phyloP scores from a whole-genome alignment of 2,329 filamentous ascomycete species.

The Ophiocordyceps australis region DNA sequence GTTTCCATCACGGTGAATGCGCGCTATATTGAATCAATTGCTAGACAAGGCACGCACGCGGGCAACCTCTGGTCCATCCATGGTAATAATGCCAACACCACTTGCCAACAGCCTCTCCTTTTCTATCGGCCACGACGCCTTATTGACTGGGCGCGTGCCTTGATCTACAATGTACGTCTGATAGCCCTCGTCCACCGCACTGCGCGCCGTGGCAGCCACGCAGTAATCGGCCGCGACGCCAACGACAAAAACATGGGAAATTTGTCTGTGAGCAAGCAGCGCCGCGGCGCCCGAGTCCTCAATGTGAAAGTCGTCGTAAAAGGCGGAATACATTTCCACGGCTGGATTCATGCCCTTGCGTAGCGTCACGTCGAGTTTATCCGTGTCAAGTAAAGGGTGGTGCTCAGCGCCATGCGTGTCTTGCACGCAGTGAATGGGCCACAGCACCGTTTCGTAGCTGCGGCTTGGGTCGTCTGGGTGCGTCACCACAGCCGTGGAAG shows the following conservation, averaged over 20 bases:
- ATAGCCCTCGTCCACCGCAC: conserved; percentile 63
- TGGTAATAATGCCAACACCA: conserved; percentile 44
- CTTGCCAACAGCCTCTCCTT: conserved; percentile 32
- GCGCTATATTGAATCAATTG: too few species aligned
- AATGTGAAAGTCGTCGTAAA: conserved; percentile 61
- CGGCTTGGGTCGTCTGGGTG: conserved; percentile 48
- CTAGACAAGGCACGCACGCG: conserved; percentile 9
- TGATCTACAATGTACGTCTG: conserved; percentile 61
- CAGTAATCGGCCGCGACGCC: conserved; percentile 85
- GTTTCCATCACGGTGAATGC: too few species aligned
- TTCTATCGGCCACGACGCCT: conserved; percentile 34
- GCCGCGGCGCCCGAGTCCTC: conserved; percentile 44
- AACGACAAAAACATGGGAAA: conserved; percentile 72
- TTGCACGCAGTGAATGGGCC: conserved; percentile 83
- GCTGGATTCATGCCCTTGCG: conserved; percentile 59
- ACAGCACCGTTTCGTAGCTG: conserved; percentile 51
- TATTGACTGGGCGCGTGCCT: conserved; percentile 56
- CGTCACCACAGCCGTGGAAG: conserved; percentile 40
- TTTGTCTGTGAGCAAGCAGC: conserved; percentile 31
- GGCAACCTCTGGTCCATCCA: conserved; percentile 6
- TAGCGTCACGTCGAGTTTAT: conserved; percentile 44
- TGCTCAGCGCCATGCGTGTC: conserved; percentile 54
- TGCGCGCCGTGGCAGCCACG: conserved; percentile 63
- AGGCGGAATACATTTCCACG: conserved; percentile 90
- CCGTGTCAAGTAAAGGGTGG: conserved; percentile 48